Percentiles rank a stretch among this genome's conserved stretches.
Conservation (phyloP, 2,329 filamentous ascomycete species). For the Fusarium palustre region DNA sequence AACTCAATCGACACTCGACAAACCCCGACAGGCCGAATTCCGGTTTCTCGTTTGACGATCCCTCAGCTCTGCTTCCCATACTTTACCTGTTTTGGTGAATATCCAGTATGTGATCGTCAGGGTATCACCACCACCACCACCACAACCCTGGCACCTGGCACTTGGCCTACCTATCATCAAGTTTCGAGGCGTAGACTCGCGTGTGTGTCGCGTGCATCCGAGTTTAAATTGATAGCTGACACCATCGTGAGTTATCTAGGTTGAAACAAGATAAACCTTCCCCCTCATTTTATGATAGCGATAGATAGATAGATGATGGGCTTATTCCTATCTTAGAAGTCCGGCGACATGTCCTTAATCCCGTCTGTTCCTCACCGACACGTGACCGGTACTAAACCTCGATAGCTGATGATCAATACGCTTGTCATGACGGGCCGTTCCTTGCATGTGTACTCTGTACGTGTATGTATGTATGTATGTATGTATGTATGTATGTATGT, state of each 20-base stretch:
- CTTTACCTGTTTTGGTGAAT: constrained; percentile 33
- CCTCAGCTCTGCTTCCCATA: not conserved
- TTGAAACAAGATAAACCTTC: constrained; percentile 2
- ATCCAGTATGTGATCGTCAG: constrained; percentile 34
- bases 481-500: not conserved
- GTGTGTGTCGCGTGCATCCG: not conserved
- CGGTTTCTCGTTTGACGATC: not conserved
- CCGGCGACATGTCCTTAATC: constrained; percentile 21
- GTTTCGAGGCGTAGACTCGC: not conserved
- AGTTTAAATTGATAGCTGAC: constrained; percentile 13
- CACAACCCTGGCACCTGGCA: not conserved
- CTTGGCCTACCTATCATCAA: not conserved
- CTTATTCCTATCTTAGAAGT: constrained; percentile 35
- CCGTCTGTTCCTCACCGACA: constrained; percentile 6
- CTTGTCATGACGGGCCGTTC: constrained; percentile 17
- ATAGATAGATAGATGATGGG: not conserved
- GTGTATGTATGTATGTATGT: too few relatives aligned
- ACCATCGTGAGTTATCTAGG: constrained; percentile 2
- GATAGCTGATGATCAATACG: constrained; percentile 9
- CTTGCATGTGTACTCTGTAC: constrained; percentile 2
- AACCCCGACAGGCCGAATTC: constrained; percentile 13
- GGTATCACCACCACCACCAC: constrained; percentile 16
- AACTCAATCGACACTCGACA: not conserved
- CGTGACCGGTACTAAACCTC: constrained; percentile 14
- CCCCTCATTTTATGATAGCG: not conserved